phyloP scores from a whole-genome alignment of 2,329 filamentous ascomycete species.

The Fusarium sulawesiense region DNA sequence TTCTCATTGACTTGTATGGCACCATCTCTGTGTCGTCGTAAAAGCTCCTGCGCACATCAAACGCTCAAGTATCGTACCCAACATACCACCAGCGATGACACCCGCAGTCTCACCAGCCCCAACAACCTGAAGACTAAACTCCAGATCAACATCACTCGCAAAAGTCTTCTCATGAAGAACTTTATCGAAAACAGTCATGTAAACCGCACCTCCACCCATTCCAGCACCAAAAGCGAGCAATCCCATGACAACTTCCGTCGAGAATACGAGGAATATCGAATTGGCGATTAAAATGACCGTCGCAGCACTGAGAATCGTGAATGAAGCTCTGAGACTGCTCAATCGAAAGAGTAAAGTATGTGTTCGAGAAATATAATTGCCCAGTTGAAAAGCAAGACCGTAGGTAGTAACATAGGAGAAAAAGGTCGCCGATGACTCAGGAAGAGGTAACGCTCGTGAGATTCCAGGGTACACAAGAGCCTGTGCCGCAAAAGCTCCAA shows the following conservation, averaged over 20 bases:
- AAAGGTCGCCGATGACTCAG: slow-evolving; percentile 42
- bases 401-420: slow-evolving; percentile 47
- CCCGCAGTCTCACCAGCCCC: slow-evolving; percentile 48
- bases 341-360: slow-evolving; percentile 37
- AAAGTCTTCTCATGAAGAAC: slow-evolving; percentile 36
- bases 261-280: slow-evolving; percentile 40
- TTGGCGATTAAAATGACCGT: slow-evolving; percentile 33
- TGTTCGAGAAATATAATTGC: slow-evolving; percentile 44
- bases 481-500: slow-evolving; percentile 40
- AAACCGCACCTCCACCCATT: slow-evolving; percentile 46
- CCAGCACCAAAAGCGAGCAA: slow-evolving; percentile 46
- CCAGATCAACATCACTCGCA: slow-evolving; percentile 35
- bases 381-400: slow-evolving; percentile 47
- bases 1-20: slow-evolving; percentile 37
- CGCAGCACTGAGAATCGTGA: slow-evolving; percentile 19
- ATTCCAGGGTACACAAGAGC: slow-evolving; percentile 47
- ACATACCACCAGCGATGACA: slow-evolving; percentile 41
- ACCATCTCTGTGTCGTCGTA: slow-evolving; percentile 43
- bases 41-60: slow-evolving; percentile 36
- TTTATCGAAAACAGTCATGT: slow-evolving; percentile 42
- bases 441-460: slow-evolving; percentile 44
- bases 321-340: slow-evolving; percentile 16
- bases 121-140: slow-evolving; percentile 47
- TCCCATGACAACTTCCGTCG: slow-evolving; percentile 39
- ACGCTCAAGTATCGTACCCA: slow-evolving; percentile 43